A percentile compares a stretch with the other conserved stretches of the same genome.
These are phyloP conservation scores for Akebia trifoliata DNA, from an alignment of 164 flowering plant species.

Conservation along the genomic window DNA sequence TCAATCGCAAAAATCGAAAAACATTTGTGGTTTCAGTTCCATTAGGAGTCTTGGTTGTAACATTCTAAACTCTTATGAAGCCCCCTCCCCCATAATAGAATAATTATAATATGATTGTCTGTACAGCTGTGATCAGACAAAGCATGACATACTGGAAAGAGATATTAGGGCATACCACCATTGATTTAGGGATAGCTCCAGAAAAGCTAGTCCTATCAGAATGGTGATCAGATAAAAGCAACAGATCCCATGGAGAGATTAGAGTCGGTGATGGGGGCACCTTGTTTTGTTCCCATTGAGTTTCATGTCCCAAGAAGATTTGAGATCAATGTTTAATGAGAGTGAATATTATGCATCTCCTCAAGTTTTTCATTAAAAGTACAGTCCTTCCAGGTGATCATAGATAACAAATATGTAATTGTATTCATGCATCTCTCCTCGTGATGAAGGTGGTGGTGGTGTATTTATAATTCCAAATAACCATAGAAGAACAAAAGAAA, in stretches of 20 bases:
- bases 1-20: too few relatives aligned
- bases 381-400: too few relatives aligned
- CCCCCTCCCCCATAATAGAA: too few relatives aligned
- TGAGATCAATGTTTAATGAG: conserved; percentile 93
- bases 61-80: too few relatives aligned
- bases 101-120: too few relatives aligned
- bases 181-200: conserved; percentile 93
- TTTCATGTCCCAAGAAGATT: conserved; percentile 85
- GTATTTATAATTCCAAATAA: too few relatives aligned
- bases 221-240: conserved; percentile 53
- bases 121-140: conserved; percentile 73
- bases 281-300: conserved; percentile 91
- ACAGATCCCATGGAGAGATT: conserved; percentile 72
- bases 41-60: too few relatives aligned
- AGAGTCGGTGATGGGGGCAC: conserved; percentile 59
- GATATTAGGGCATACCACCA: conserved; percentile 76
- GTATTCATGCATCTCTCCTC: too few relatives aligned
- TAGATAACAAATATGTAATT: too few relatives aligned
- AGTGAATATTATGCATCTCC: conserved; percentile 88
- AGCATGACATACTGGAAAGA: conserved; percentile 67
- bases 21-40: too few relatives aligned
- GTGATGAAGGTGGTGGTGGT: too few relatives aligned
- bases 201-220: conserved; percentile 46
- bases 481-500: too few relatives aligned
- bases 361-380: conserved; percentile 86